Base-by-base conservation (phyloP, 1,284 basidiomycete genomes). In the Ustilago trichophora region DNA sequence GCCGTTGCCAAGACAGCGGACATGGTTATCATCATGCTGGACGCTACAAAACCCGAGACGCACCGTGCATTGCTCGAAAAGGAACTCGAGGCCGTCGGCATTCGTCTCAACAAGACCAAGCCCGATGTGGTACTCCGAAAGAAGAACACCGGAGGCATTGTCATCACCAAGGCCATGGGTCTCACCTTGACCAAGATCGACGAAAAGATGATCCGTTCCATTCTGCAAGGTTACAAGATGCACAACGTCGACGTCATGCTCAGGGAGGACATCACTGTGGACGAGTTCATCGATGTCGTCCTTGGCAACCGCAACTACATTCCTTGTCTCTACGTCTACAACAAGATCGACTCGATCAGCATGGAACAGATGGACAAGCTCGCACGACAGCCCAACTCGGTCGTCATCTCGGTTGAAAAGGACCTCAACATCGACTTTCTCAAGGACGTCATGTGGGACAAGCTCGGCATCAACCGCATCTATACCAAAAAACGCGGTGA, bases 401-500 rank as follows among this genome's bases (percentile, higher is more conserved):
- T 94, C 31, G 94, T 97, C 42, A 97, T 97, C 80, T 93, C 91
- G 76, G 96, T 93, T 81, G 93, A 97, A 82, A 86, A 93, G 85
- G 89, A 89, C 76, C 85, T 97, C 50, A 93, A 96, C 91, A 81
- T 98, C 55, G 90, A 93, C 79, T 90, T 91, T 80, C 86, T 98
- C 26, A 86, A 94, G 59, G 92, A 92, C 63, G 86, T 88, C 34
- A 91, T 97, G 65, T 98, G 95, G 94, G 74, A 77, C 33, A 56
- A 72, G 55, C 70, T 79, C 38, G 46, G 41, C 19, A 72, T 79
- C 41, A 62, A 71, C 45, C 73, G 73, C 47, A 88, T 97, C 50
- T 98, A 97, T 83, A 97, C 94, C 2, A 98, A 97, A 84, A 94
- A 94, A 82, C 87, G 95, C 41, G 95, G 94, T n/a, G 91, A 86